Evolutionary conservation across 179 eudicot genomes (phyloP).

Genomic region (Drosera spatulata): DNA sequence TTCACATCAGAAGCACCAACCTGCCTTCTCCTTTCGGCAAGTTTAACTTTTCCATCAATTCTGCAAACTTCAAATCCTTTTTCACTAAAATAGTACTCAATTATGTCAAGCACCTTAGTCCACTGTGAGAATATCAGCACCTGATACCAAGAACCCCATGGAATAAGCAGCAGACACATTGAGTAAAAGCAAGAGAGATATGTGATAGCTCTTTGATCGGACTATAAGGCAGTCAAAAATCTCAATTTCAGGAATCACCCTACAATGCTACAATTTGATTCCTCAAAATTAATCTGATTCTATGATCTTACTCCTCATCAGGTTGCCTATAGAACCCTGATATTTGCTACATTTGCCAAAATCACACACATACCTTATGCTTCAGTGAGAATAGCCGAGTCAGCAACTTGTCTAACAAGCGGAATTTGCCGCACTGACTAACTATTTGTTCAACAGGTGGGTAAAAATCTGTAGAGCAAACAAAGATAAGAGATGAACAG

Average conservation of each 20-base stretch:
- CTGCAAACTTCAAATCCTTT: slow-evolving; percentile 77
- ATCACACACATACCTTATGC: slow-evolving; percentile 54
- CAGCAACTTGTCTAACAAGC: slow-evolving; percentile 68
- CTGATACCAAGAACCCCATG: slow-evolving; percentile 23
- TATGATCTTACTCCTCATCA: background rate
- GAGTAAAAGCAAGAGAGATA: too few species aligned
- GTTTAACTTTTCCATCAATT: slow-evolving; percentile 86
- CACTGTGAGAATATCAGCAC: slow-evolving; percentile 94
- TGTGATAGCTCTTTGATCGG: too few species aligned
- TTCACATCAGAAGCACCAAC: slow-evolving; percentile 16
- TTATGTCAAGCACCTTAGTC: slow-evolving; percentile 84
- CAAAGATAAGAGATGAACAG: slow-evolving; percentile 1
- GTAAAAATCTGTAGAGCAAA: slow-evolving; percentile 42
- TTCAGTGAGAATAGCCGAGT: slow-evolving; percentile 55
- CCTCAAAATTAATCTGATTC: background rate
- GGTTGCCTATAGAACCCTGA: too few species aligned
- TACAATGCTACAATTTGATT: too few species aligned
- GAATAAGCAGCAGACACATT: background rate
- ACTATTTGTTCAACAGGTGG: slow-evolving; percentile 89
- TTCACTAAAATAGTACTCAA: slow-evolving; percentile 87
- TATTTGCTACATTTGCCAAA: background rate
- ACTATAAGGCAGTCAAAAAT: too few species aligned
- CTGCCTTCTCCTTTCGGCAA: slow-evolving; percentile 82
- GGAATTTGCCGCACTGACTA: slow-evolving; percentile 88
- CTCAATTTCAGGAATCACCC: too few species aligned